These are phyloP conservation scores for Geosmithia putterillii DNA, from an alignment of 2,329 filamentous ascomycete genomes.

Conservation along the genomic window DNA sequence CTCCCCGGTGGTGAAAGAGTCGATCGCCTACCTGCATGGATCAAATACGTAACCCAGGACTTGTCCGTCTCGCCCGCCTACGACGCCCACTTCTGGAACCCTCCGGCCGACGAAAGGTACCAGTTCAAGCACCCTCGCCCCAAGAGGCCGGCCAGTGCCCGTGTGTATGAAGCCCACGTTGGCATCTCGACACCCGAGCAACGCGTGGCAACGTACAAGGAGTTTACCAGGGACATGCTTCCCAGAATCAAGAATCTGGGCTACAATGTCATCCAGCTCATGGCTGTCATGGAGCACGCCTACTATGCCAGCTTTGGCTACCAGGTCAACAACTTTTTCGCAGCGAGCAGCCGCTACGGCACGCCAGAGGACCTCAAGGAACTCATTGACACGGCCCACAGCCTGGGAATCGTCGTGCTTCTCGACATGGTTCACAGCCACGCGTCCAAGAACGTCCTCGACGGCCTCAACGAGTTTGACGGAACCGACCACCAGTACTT, in stretches of 20 bases:
- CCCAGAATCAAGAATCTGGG: slow-evolving; percentile 81
- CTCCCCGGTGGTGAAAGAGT: slow-evolving; percentile 68
- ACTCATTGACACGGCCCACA: slow-evolving; percentile 87
- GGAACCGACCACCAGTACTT: slow-evolving; percentile 94
- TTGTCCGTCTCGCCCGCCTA: slow-evolving; percentile 81
- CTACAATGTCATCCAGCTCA: slow-evolving; percentile 96
- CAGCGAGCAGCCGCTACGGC: slow-evolving; percentile 90
- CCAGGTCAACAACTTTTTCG: slow-evolving; percentile 98
- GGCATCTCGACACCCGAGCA: slow-evolving; percentile 90
- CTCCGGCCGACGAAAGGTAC: slow-evolving; percentile 63
- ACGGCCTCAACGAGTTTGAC: slow-evolving; percentile 93
- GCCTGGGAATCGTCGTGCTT: slow-evolving; percentile 79
- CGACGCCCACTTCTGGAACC: slow-evolving; percentile 96
- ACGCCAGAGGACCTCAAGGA: slow-evolving; percentile 92
- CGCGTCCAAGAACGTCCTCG: slow-evolving; percentile 92
- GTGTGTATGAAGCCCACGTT: slow-evolving; percentile 97
- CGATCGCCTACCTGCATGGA: slow-evolving; percentile 90
- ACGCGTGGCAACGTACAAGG: slow-evolving; percentile 86
- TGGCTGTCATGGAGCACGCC: slow-evolving; percentile 98
- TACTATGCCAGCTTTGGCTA: slow-evolving; percentile 99
- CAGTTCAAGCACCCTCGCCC: slow-evolving; percentile 74
- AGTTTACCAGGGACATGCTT: slow-evolving; percentile 87
- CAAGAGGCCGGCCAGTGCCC: slow-evolving; percentile 70
- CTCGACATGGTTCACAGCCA: slow-evolving; percentile 97
- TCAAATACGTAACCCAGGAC: slow-evolving; percentile 93